phyloP scores from a whole-genome alignment of 2,329 filamentous ascomycete species.

The Botrytis tulipae region DNA sequence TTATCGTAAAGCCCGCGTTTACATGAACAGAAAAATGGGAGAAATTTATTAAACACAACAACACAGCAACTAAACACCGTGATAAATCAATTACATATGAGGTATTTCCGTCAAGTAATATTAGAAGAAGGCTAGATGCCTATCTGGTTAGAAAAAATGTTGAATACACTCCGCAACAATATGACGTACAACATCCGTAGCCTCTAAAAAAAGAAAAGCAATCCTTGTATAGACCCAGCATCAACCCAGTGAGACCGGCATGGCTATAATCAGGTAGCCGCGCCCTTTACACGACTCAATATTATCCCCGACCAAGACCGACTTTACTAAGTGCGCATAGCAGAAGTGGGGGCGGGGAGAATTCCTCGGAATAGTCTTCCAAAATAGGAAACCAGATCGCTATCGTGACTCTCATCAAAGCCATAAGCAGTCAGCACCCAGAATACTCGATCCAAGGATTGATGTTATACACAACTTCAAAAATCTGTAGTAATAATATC shows the following conservation, averaged over 20 bases:
- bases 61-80: neutral
- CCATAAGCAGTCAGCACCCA: neutral
- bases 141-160: neutral
- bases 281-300: rapidly evolving
- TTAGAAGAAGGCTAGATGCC: neutral
- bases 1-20: neutral
- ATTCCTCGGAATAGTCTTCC: neutral
- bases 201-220: neutral
- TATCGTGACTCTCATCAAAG: neutral
- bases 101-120: neutral
- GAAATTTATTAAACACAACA: neutral
- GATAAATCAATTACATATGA: neutral
- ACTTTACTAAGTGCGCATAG: neutral
- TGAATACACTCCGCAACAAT: neutral
- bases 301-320: rapidly evolving
- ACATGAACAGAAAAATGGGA: neutral
- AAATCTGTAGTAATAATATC: neutral
- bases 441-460: neutral
- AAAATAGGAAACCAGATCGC: neutral
- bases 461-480: neutral
- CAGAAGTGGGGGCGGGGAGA: neutral
- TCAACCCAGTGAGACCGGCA: neutral
- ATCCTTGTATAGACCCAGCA: neutral
- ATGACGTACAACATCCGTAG: neutral
- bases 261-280: neutral